Conservation (phyloP, 345 rosid species). For the Trapa bicornis region DNA sequence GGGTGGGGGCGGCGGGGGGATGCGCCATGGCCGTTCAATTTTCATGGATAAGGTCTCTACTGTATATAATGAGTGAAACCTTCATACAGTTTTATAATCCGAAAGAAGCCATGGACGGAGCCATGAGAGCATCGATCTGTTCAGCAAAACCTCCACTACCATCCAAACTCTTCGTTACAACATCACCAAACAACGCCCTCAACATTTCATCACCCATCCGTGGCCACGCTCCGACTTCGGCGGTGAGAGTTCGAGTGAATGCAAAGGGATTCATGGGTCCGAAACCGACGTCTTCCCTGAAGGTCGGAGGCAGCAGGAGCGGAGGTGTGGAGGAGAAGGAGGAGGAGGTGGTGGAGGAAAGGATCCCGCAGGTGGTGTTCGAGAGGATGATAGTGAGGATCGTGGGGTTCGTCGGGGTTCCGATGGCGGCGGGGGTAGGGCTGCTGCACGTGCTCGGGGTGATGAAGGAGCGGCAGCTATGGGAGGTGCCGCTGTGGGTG, state of each 20-base stretch:
- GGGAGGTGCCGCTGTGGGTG: constrained; percentile 63
- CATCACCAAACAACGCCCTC: not conserved
- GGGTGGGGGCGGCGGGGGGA: not conserved
- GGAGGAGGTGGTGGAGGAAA: constrained; percentile 12
- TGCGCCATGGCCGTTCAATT: not conserved
- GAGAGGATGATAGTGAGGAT: constrained; percentile 13
- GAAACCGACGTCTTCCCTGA: not conserved
- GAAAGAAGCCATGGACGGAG: not conserved
- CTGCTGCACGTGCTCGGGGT: constrained; percentile 9
- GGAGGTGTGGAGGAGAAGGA: constrained; percentile 4
- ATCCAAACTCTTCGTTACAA: constrained; percentile 5
- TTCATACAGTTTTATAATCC: not conserved
- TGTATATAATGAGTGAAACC: not conserved
- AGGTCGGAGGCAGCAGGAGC: not conserved
- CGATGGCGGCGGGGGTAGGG: constrained; percentile 14
- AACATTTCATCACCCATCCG: not conserved
- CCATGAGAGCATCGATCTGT: constrained; percentile 4
- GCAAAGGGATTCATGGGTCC: constrained; percentile 14
- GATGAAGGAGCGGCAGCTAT: constrained; percentile 27
- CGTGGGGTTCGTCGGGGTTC: constrained; percentile 13
- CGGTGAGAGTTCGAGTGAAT: constrained; percentile 5
- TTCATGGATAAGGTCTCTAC: not conserved
- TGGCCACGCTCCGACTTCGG: constrained; percentile 3
- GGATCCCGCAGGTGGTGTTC: constrained; percentile 13
- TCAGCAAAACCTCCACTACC: constrained; percentile 1